Conservation (phyloP, 371 early-diverging fungal species). For the Mucor sp. region DNA sequence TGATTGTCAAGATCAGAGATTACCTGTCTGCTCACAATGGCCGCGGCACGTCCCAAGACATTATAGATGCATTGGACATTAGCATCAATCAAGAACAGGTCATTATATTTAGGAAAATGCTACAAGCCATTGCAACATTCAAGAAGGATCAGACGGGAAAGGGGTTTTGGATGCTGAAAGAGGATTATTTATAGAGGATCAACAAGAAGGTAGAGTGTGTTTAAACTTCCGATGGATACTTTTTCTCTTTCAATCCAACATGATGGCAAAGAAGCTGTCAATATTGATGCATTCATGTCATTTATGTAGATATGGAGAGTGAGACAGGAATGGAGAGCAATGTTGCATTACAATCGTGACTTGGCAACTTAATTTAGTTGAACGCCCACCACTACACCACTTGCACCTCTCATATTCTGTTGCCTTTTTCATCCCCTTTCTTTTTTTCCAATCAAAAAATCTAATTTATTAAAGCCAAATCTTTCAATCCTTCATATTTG, state of each 20-base stretch:
- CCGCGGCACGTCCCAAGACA: slow-evolving; percentile 47
- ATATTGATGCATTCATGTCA: neutral
- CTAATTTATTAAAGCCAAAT: neutral
- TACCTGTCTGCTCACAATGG: slow-evolving; percentile 51
- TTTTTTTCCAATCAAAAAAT: neutral
- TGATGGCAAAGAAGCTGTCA: neutral
- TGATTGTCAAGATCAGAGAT: slow-evolving; percentile 60
- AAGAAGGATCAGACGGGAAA: slow-evolving; percentile 37
- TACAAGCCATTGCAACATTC: slow-evolving; percentile 64
- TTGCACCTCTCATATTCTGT: neutral
- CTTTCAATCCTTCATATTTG: neutral
- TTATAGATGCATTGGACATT: slow-evolving; percentile 53
- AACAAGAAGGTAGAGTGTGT: neutral
- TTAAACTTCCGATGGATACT: slow-evolving; percentile 3
- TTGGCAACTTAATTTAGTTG: neutral
- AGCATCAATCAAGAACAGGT: slow-evolving; percentile 53
- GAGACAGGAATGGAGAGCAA: neutral
- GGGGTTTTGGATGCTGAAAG: slow-evolving; percentile 58
- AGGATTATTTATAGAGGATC: slow-evolving; percentile 42
- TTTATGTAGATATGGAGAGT: neutral
- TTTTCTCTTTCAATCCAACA: too few species aligned
- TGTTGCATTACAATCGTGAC: slow-evolving; percentile 5
- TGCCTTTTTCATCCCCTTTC: neutral
- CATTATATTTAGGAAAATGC: slow-evolving; percentile 65
- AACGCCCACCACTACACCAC: neutral